Conservation (phyloP, 345 rosid species). For the Corchorus olitorius region DNA sequence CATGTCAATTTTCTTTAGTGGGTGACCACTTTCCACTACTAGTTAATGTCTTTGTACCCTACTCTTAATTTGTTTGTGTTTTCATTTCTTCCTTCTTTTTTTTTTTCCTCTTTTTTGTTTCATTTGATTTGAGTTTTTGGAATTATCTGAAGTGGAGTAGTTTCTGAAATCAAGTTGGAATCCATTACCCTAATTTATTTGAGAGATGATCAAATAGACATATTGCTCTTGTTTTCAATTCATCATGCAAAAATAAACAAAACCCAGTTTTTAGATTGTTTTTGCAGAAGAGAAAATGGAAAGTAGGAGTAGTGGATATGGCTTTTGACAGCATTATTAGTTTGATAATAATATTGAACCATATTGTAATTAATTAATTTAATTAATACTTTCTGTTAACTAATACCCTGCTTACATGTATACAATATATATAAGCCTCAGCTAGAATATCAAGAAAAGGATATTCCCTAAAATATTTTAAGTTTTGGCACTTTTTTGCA, state of each 20-base stretch:
- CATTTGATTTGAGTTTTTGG: constrained; percentile 5
- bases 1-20: constrained; percentile 10
- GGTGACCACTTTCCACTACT: constrained; percentile 24
- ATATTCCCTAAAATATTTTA: background rate
- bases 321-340: background rate
- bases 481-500: background rate
- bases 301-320: background rate
- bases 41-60: background rate
- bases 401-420: background rate
- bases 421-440: background rate
- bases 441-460: background rate
- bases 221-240: background rate
- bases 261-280: background rate
- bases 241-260: background rate
- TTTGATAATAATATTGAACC: constrained; percentile 2
- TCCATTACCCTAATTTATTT: background rate
- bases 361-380: background rate
- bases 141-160: background rate
- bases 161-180: constrained; percentile 13
- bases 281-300: background rate
- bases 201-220: constrained; percentile 1
- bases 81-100: background rate
- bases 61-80: background rate
- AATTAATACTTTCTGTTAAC: background rate
- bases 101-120: background rate